Conservation (phyloP, 202 grass and related monocot genomes). For the Schoenoplectus tabernaemontani region DNA sequence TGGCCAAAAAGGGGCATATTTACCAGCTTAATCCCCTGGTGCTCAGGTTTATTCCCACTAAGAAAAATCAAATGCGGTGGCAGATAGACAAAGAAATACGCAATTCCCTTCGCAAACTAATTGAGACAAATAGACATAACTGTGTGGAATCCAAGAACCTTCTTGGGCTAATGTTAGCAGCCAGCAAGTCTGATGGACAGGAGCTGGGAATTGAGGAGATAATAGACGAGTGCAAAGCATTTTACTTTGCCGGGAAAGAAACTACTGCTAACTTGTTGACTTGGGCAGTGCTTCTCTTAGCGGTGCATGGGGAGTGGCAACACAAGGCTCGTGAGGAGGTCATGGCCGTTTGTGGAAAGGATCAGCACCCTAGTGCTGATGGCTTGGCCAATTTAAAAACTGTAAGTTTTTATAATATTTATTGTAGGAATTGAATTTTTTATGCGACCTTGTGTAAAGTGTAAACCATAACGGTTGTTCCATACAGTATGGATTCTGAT, state of each 20-base stretch:
- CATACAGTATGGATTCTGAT: background rate
- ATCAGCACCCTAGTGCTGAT: slow-evolving; percentile 29
- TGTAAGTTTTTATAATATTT: slow-evolving; percentile 32
- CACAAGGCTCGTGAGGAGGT: slow-evolving; percentile 57
- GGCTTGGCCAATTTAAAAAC: slow-evolving; percentile 56
- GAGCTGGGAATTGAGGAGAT: slow-evolving; percentile 78
- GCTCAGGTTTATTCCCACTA: slow-evolving; percentile 69
- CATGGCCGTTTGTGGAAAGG: slow-evolving; percentile 38
- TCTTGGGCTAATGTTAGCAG: slow-evolving; percentile 68
- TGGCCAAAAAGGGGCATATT: background rate
- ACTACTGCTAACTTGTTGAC: slow-evolving; percentile 74
- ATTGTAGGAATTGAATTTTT: background rate
- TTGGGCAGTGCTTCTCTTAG: slow-evolving; percentile 68
- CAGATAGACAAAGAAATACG: slow-evolving; percentile 52
- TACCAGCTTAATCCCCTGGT: slow-evolving; percentile 3
- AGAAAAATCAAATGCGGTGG: slow-evolving; percentile 51
- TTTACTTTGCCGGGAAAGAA: slow-evolving; percentile 84
- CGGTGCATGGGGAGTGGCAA: slow-evolving; percentile 75
- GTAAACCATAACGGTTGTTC: background rate
- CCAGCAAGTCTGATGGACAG: slow-evolving; percentile 34
- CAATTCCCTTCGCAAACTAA: slow-evolving; percentile 46
- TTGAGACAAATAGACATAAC: slow-evolving; percentile 42
- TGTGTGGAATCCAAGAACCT: slow-evolving; percentile 68
- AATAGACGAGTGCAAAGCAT: slow-evolving; percentile 84
- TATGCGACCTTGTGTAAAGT: too few relatives aligned